phyloP scores from a whole-genome alignment of 768 basidiomycete species.

The Phanerodontia chrysosporium region DNA sequence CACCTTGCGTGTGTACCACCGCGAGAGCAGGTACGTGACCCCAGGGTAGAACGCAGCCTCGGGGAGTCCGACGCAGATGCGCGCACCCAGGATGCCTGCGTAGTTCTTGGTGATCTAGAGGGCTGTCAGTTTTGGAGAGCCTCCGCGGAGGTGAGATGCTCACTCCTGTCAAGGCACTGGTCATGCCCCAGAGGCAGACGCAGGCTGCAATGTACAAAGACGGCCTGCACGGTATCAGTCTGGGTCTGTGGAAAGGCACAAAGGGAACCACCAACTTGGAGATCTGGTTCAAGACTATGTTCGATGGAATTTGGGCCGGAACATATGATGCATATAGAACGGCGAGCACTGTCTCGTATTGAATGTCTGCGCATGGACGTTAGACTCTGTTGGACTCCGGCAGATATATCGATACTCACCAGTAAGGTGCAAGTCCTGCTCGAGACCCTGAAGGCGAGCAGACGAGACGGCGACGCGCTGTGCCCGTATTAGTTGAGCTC shows the following conservation, averaged over 20 bases:
- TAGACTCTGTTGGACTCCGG: conserved; percentile 18
- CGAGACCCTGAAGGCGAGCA: conserved; percentile 37
- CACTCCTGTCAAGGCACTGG: conserved; percentile 63
- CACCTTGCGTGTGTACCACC: conserved; percentile 36
- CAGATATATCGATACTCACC: conserved; percentile 25
- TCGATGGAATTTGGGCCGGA: conserved; percentile 63
- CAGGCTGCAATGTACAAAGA: conserved; percentile 58
- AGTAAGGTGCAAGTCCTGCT: conserved; percentile 32
- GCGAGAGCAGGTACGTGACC: conserved; percentile 33
- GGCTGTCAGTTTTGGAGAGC: not conserved
- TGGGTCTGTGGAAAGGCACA: conserved; percentile 31
- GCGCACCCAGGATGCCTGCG: conserved; percentile 49
- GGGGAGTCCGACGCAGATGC: conserved; percentile 60
- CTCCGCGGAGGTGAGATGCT: too few relatives aligned
- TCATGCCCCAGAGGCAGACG: conserved; percentile 59
- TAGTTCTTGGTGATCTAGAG: conserved; percentile 50
- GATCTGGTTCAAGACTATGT: conserved; percentile 58
- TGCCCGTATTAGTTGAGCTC: not conserved
- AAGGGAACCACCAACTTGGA: conserved; percentile 34
- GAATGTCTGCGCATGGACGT: conserved; percentile 33
- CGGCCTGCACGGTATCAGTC: conserved; percentile 35
- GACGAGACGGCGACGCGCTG: conserved; percentile 36
- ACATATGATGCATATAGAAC: conserved; percentile 56
- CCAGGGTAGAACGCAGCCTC: conserved; percentile 72
- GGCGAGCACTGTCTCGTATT: conserved; percentile 50